Percentiles rank a stretch among this genome's conserved stretches.
phyloP scores from a whole-genome alignment of 2,329 filamentous ascomycete species.

The Aspergillus eucalypticola region DNA sequence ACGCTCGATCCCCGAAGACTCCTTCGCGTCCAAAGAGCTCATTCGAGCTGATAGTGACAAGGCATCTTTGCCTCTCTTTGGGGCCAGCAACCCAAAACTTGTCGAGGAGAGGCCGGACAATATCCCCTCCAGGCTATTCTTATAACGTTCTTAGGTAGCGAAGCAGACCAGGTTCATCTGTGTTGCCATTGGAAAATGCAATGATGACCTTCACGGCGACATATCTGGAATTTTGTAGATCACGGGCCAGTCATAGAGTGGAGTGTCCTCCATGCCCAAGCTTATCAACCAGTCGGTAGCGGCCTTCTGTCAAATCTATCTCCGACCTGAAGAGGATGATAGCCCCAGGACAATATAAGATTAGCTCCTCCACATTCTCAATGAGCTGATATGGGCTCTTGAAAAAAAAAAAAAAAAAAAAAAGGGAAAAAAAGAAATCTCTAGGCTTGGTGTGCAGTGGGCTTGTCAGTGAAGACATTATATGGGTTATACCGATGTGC shows the following conservation, averaged over 20 bases:
- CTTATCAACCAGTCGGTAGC: conserved; percentile 18
- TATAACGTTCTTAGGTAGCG: conserved; percentile 7
- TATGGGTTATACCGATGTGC: no score
- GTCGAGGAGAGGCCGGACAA: conserved; percentile 28
- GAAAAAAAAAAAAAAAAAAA: no score
- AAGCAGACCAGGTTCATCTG: conserved; percentile 15
- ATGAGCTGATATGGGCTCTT: conserved; percentile 15
- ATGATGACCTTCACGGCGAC: conserved; percentile 39
- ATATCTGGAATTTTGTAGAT: conserved; percentile 25
- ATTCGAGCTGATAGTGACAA: conserved; percentile 23
- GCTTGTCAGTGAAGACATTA: not conserved
- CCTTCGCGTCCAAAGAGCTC: conserved; percentile 25
- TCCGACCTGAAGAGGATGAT: conserved; percentile 7
- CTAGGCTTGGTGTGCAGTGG: no score
- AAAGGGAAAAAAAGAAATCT: no score
- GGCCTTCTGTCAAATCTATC: conserved; percentile 12
- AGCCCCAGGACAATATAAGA: conserved; percentile 12
- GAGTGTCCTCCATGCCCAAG: conserved; percentile 27
- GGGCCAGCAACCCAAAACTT: conserved; percentile 23
- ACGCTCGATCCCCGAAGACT: conserved; percentile 20
- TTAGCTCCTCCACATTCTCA: conserved; percentile 24
- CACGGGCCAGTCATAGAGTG: conserved; percentile 39
- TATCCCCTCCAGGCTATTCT: conserved; percentile 12
- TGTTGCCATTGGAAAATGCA: conserved; percentile 21
- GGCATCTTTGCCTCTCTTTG: conserved; percentile 27